Conservation (phyloP, 2,329 filamentous ascomycete genomes). For the Ophiocordyceps unilateralis region DNA sequence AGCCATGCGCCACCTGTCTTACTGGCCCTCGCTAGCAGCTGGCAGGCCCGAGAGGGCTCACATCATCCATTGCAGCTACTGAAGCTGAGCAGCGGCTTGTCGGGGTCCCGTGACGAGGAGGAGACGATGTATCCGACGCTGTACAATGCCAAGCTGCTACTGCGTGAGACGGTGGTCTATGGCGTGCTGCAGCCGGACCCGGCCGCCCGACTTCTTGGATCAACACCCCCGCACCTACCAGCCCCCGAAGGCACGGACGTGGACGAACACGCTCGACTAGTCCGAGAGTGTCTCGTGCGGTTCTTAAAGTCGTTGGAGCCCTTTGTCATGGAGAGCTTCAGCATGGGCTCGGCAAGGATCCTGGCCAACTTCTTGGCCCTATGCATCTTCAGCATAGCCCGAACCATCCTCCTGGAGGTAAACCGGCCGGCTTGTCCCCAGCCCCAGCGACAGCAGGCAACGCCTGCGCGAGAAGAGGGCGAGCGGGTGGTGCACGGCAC, state of each 20-base stretch:
- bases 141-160: conserved; percentile 34
- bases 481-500: conserved; percentile 2
- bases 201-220: conserved; percentile 16
- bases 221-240: conserved; percentile 7
- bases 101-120: conserved; percentile 29
- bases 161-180: conserved; percentile 36
- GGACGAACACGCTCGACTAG: conserved; percentile 27
- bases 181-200: conserved; percentile 33
- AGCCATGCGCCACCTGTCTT: conserved; percentile 30
- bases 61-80: conserved; percentile 37
- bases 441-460: conserved; percentile 1
- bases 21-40: conserved; percentile 31
- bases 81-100: conserved; percentile 30
- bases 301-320: conserved; percentile 36
- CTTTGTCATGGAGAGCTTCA: conserved; percentile 16
- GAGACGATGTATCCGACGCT: conserved; percentile 30
- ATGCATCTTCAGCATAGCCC: conserved; percentile 40
- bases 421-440: conserved; percentile 1
- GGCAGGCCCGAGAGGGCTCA: conserved; percentile 28
- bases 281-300: conserved; percentile 31
- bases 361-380: conserved; percentile 35
- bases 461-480: neutral
- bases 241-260: conserved; percentile 25
- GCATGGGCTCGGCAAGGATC: conserved; percentile 24
- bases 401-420: conserved; percentile 32